Percentiles rank a stretch among this genome's conserved stretches.
Conservation (phyloP, 768 basidiomycete species). For the Hydnum rufescens region DNA sequence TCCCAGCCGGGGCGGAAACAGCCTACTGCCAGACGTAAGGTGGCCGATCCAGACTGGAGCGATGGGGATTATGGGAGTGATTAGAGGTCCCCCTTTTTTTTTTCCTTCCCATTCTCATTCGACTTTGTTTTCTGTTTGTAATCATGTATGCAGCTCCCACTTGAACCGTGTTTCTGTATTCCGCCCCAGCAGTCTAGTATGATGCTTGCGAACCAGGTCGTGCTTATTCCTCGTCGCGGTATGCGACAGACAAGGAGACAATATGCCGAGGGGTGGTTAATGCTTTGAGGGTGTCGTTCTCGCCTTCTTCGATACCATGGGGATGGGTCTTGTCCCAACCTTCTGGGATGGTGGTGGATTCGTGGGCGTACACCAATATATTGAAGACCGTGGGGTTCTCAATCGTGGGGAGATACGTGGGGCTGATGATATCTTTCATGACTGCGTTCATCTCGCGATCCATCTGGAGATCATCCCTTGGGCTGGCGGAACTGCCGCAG, state of each 20-base stretch:
- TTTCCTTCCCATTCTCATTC: too few species aligned
- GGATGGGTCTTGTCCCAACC: background rate
- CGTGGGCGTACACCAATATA: background rate
- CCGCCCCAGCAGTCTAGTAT: too few species aligned
- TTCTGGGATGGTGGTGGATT: background rate
- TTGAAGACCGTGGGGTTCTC: background rate
- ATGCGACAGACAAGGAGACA: background rate
- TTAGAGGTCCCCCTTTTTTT: too few species aligned
- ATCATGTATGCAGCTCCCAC: too few species aligned
- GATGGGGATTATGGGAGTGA: too few species aligned
- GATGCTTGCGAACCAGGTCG: too few species aligned
- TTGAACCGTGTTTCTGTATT: too few species aligned
- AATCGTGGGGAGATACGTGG: background rate
- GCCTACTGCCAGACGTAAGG: too few species aligned
- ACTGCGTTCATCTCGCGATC: background rate
- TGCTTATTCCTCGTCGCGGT: background rate
- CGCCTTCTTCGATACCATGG: background rate
- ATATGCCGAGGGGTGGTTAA: background rate
- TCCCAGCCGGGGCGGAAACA: too few species aligned
- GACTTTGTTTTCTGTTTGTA: too few species aligned
- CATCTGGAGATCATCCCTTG: background rate
- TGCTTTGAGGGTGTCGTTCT: background rate
- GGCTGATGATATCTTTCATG: conserved; percentile 1
- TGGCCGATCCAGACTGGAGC: too few species aligned
- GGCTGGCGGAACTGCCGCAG: background rate